A percentile compares a stretch with the other conserved stretches of the same genome.
Conservation (phyloP, 108 stramenopile species). For the Nitzschia palea region DNA sequence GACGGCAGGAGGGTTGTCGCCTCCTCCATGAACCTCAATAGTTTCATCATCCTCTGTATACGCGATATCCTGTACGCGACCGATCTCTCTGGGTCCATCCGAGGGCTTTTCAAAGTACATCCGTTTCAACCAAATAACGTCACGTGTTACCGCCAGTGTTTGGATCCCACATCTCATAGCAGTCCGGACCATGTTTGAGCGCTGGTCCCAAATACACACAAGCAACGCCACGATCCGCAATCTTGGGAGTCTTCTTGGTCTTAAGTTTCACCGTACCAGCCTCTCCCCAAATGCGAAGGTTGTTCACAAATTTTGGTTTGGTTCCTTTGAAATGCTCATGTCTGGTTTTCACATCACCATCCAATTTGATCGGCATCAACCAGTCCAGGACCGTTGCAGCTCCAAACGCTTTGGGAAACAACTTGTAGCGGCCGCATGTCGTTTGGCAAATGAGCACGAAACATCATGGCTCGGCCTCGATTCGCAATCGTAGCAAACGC, state of each 20-base stretch:
- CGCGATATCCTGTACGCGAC: not conserved
- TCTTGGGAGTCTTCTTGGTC: too few relatives aligned
- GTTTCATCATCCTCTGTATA: not conserved
- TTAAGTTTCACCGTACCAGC: too few relatives aligned
- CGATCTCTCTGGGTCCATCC: not conserved
- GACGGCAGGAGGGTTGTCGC: too few relatives aligned
- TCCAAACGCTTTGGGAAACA: slow-evolving; percentile 3
- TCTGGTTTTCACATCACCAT: too few relatives aligned
- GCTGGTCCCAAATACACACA: slow-evolving; percentile 34
- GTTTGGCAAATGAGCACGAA: not conserved
- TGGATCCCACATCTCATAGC: slow-evolving; percentile 28
- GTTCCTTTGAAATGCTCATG: too few relatives aligned
- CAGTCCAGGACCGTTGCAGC: slow-evolving; percentile 21
- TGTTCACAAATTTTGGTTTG: too few relatives aligned
- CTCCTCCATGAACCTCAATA: too few relatives aligned
- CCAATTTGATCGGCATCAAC: slow-evolving; percentile 3
- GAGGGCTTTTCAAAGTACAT: slow-evolving; percentile 18
- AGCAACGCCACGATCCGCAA: slow-evolving; percentile 8
- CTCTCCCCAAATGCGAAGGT: too few relatives aligned
- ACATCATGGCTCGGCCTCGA: slow-evolving; percentile 6
- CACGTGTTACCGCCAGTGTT: slow-evolving; percentile 14
- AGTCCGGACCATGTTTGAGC: slow-evolving; percentile 7
- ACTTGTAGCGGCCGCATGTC: not conserved
- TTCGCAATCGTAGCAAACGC: slow-evolving; percentile 23
- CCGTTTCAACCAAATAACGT: slow-evolving; percentile 36